These are phyloP conservation scores for Cucurbita maxima DNA, from an alignment of 306 rosid genomes.

Conservation along the genomic window DNA sequence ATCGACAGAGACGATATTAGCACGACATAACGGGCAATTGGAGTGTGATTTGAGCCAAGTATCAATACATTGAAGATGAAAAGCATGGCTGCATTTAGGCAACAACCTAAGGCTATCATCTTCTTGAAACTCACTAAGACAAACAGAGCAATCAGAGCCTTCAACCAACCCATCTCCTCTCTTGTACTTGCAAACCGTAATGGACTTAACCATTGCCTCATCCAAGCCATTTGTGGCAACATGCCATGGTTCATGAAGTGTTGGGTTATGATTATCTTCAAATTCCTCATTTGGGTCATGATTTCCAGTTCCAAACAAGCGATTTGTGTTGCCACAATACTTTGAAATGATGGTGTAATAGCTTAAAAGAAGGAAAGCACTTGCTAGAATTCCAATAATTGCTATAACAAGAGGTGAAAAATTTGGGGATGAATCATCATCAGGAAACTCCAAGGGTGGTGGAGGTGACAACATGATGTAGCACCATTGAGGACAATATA, in stretches of 20 bases:
- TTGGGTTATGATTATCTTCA: slow-evolving; percentile 38
- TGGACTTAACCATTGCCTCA: slow-evolving; percentile 59
- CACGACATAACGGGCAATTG: slow-evolving; percentile 83
- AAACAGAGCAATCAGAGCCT: slow-evolving; percentile 68
- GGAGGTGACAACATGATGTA: slow-evolving; percentile 59
- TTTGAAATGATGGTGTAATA: slow-evolving; percentile 73
- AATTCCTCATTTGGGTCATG: slow-evolving; percentile 19
- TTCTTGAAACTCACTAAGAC: slow-evolving; percentile 80
- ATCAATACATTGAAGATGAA: slow-evolving; percentile 77
- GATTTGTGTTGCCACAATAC: slow-evolving; percentile 41
- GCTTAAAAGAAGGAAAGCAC: slow-evolving; percentile 76
- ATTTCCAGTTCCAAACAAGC: slow-evolving; percentile 12
- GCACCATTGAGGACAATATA: slow-evolving; percentile 87
- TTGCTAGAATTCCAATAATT: slow-evolving; percentile 62
- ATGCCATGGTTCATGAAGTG: slow-evolving; percentile 65
- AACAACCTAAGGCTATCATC: slow-evolving; percentile 53
- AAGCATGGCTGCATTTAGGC: slow-evolving; percentile 88
- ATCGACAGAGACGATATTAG: slow-evolving; percentile 30
- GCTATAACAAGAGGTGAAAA: slow-evolving; percentile 84
- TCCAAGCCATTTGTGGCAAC: slow-evolving; percentile 49
- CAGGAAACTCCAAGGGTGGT: slow-evolving; percentile 51
- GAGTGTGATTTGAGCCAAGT: slow-evolving; percentile 91
- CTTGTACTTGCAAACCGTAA: slow-evolving; percentile 61
- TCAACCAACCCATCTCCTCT: slow-evolving; percentile 54
- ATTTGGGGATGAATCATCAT: slow-evolving; percentile 35